These are phyloP conservation scores for Chlorokybus atmophyticus DNA, from an alignment of 139 green algal genomes.

Conservation along the genomic window DNA sequence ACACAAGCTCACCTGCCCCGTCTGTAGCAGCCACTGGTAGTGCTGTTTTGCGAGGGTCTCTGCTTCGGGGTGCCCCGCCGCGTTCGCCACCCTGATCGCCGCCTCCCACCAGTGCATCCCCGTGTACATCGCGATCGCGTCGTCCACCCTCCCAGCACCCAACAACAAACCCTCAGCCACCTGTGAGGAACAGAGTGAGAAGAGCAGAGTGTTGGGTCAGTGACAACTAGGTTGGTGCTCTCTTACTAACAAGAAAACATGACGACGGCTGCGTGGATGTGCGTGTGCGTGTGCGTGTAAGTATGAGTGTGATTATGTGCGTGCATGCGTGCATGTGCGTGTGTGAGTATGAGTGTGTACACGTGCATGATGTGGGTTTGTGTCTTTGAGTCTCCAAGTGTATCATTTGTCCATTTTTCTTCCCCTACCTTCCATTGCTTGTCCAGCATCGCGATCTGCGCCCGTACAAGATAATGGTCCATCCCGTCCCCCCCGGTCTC, in stretches of 20 bases:
- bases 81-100: conserved; percentile 50
- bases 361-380: no score
- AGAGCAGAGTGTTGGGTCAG: no score
- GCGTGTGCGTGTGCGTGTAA: not conserved
- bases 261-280: no score
- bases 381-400: no score
- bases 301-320: not conserved
- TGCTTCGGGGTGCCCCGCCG: conserved; percentile 1
- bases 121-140: conserved; percentile 44
- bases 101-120: conserved; percentile 45
- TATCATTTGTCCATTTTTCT: no score
- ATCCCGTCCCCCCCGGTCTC: conserved; percentile 13
- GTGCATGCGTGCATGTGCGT: not conserved
- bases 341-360: not conserved
- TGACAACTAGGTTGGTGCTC: no score
- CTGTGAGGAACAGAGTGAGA: no score
- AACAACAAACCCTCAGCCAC: conserved; percentile 50
- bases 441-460: conserved; percentile 46
- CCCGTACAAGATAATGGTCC: conserved; percentile 29
- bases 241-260: no score
- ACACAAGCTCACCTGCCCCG: conserved; percentile 28
- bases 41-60: conserved; percentile 6
- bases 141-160: conserved; percentile 45
- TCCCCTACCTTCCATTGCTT: conserved; percentile 50
- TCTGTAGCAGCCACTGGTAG: conserved; percentile 24